Conservation (phyloP, 768 basidiomycete species). For the Lactarius hengduanensis region DNA sequence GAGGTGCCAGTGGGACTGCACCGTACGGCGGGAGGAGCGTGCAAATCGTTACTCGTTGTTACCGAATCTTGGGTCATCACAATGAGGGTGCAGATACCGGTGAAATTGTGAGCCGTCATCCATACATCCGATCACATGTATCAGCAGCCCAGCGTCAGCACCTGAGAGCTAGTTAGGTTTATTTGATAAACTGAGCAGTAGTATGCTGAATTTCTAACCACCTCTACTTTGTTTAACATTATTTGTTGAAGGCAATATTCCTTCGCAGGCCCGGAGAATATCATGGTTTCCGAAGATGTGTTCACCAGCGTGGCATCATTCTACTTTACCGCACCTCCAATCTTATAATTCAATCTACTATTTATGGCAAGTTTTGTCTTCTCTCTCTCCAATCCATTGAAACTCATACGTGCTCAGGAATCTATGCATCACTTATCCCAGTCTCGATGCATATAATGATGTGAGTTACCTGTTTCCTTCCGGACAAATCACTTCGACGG, state of each 20-base stretch:
- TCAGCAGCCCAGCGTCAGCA: neutral
- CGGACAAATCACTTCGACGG: neutral
- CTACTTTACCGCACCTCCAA: neutral
- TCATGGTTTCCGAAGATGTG: neutral
- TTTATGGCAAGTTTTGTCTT: neutral
- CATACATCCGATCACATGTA: neutral
- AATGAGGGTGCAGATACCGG: neutral
- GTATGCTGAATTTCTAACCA: neutral
- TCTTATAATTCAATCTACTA: neutral
- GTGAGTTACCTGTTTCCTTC: neutral
- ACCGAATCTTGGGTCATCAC: neutral
- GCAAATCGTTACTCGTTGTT: neutral
- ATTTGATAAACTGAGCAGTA: neutral
- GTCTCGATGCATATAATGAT: neutral
- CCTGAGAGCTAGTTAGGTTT: no score
- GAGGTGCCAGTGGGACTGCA: neutral
- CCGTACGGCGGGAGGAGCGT: neutral
- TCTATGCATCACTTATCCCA: neutral
- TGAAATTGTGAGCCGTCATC: neutral
- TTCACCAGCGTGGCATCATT: neutral
- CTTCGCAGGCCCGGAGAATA: neutral
- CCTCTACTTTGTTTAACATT: neutral
- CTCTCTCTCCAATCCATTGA: neutral
- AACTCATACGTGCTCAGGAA: neutral
- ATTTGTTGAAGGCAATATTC: neutral